Evolutionary conservation across 805 yeast genomes (phyloP), one percentile per base, ranked within the genome.

Genomic region (Millerozyma acaciae): DNA sequence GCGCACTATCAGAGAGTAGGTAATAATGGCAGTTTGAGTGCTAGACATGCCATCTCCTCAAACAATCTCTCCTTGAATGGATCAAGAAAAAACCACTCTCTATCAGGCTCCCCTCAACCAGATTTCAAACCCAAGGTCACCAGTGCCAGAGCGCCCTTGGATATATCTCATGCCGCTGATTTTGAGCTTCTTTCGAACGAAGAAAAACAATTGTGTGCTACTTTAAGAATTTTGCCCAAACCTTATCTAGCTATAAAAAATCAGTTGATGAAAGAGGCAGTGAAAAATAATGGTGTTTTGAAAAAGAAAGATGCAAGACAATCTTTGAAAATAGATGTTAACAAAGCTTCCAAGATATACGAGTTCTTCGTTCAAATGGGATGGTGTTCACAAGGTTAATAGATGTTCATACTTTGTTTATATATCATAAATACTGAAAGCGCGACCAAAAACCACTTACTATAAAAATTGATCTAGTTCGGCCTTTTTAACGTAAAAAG

Each of bases 241-340:
- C 95, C 97, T 3, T 93, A 90, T 51, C 65, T 93, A 40, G 96
- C 95, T 2, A 85, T 93, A 43, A 93, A 93, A 53, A 95, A 86
- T 54, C 78, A 86, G 3, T 59, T 93, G 35, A 87, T 93, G 68
- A 76, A 94, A 47, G 96, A 89, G 52, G 76, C 94, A 20, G 65
- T 89, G 24, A 79, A 85, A 44, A 80, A 84, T 26, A 95, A 95
- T 24, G 97, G 97, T 4, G 61, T 73, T 5, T 56, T 93, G 50
- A 85, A 85, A 62, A 82, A 84, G 60, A 81, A 85, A 50, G 80
- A 82, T 12, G 93, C 95, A n/a, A 73, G 88, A 47, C 96, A 84
- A 38, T 62, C 87, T 36, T 63, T 86, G 40, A 84, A 86, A 50
- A 79, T 93, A 34, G 98, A 93, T 53, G 83, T 88, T 10, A 73